Evolutionary conservation across 2,329 filamentous ascomycete species (phyloP).

Genomic region (Sphaceloma murrayae): DNA sequence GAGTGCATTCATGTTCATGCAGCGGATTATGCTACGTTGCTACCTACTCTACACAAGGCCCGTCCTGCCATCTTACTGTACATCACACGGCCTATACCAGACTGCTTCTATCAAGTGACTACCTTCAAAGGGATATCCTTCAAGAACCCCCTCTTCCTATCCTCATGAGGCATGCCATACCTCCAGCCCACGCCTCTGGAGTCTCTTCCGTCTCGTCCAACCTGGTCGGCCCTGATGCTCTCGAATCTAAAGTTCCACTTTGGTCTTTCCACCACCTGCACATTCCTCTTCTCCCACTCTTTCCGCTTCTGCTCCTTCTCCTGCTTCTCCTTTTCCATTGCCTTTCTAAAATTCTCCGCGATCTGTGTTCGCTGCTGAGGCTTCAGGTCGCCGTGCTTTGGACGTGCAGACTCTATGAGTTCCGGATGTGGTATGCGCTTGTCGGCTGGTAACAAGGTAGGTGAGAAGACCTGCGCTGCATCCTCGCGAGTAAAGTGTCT

Average conservation of each 20-base stretch:
- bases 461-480: slow-evolving; percentile 52
- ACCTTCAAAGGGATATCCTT: slow-evolving; percentile 32
- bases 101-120: neutral
- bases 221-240: slow-evolving; percentile 48
- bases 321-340: slow-evolving; percentile 33
- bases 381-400: slow-evolving; percentile 31
- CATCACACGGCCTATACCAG: too few relatives aligned
- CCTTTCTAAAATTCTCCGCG: slow-evolving; percentile 24
- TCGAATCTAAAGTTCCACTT: slow-evolving; percentile 53
- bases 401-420: slow-evolving; percentile 42
- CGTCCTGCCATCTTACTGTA: too few relatives aligned
- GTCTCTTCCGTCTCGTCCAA: slow-evolving; percentile 46
- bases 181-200: slow-evolving; percentile 46
- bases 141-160: slow-evolving; percentile 52
- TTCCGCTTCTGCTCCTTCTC: slow-evolving; percentile 33
- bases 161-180: slow-evolving; percentile 53
- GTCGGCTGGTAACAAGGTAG: slow-evolving; percentile 51
- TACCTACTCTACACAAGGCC: too few relatives aligned
- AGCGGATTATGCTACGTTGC: too few relatives aligned
- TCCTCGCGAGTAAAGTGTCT: slow-evolving; percentile 56
- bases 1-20: too few relatives aligned
- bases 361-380: slow-evolving; percentile 26
- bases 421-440: slow-evolving; percentile 55
- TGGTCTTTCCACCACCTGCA: slow-evolving; percentile 38
- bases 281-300: slow-evolving; percentile 36